Conservation (phyloP, 495 filamentous ascomycete genomes). For the Cairneyella variabilis region DNA sequence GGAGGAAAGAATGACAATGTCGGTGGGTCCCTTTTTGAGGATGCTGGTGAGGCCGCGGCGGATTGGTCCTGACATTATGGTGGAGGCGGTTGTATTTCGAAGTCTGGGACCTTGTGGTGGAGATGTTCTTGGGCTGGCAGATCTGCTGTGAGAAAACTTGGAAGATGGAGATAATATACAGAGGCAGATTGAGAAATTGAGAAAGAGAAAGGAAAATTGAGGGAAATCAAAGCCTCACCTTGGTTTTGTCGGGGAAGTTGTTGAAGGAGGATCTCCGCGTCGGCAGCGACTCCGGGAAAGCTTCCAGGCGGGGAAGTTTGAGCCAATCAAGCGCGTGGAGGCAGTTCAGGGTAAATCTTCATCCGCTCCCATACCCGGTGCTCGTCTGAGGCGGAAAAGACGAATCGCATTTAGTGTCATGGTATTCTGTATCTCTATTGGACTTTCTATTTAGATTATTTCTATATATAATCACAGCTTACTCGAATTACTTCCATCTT, state of each 20-base stretch:
- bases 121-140: no score
- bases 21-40: constrained; percentile 72
- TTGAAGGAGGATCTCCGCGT: neutral
- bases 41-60: constrained; percentile 65
- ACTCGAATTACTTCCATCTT: neutral
- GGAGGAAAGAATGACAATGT: constrained; percentile 85
- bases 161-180: no score
- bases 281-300: neutral
- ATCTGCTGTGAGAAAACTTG: no score
- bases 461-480: no score
- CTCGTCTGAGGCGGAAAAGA: no score
- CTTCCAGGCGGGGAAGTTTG: neutral
- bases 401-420: no score
- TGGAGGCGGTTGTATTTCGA: neutral
- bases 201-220: neutral
- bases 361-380: no score
- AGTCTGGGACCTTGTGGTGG: neutral
- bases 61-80: constrained; percentile 25
- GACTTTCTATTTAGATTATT: neutral
- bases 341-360: no score
- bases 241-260: neutral
- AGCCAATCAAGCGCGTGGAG: neutral
- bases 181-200: no score
- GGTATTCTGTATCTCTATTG: neutral
- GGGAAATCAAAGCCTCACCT: no score